Evolutionary conservation across 495 filamentous ascomycete genomes (phyloP).

Genomic region (Penicillium verhagenii): DNA sequence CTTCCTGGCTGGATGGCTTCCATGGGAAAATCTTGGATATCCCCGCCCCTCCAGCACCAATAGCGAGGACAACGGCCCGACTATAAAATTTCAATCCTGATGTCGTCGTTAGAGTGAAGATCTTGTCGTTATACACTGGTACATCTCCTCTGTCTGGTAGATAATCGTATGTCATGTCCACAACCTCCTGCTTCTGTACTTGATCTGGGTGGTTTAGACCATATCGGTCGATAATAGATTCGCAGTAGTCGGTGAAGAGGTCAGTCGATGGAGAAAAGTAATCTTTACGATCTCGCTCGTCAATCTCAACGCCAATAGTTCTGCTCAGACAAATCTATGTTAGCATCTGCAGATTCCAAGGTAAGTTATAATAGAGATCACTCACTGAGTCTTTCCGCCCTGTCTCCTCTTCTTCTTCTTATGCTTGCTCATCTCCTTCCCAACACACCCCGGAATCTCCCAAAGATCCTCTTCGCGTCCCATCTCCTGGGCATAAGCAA

Average conservation of each 20-base stretch:
- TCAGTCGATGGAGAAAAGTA: conserved; percentile 59
- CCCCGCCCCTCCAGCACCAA: conserved; percentile 50
- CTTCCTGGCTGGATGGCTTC: conserved; percentile 34
- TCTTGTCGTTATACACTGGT: conserved; percentile 24
- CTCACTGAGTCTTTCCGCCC: conserved; percentile 29
- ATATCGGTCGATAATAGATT: conserved; percentile 52
- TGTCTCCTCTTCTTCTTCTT: conserved; percentile 56
- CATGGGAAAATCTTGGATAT: conserved; percentile 48
- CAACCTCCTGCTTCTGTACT: conserved; percentile 49
- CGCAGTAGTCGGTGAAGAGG: conserved; percentile 58
- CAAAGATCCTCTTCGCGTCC: conserved; percentile 50
- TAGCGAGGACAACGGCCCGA: conserved; percentile 54
- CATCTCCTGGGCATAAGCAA: conserved; percentile 56
- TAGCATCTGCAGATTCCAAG: neutral
- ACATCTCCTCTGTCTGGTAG: conserved; percentile 13
- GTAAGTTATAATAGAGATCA: neutral
- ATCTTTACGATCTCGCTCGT: conserved; percentile 64
- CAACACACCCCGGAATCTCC: conserved; percentile 60
- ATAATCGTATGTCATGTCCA: conserved; percentile 50
- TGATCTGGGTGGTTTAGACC: conserved; percentile 40
- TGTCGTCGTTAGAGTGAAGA: conserved; percentile 54
- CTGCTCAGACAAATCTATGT: conserved; percentile 2
- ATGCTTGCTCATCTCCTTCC: conserved; percentile 64
- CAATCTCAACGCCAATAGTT: conserved; percentile 45
- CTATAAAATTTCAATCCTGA: conserved; percentile 46